Conservation (phyloP, 2,329 filamentous ascomycete genomes). For the Elsinoe necatrix region DNA sequence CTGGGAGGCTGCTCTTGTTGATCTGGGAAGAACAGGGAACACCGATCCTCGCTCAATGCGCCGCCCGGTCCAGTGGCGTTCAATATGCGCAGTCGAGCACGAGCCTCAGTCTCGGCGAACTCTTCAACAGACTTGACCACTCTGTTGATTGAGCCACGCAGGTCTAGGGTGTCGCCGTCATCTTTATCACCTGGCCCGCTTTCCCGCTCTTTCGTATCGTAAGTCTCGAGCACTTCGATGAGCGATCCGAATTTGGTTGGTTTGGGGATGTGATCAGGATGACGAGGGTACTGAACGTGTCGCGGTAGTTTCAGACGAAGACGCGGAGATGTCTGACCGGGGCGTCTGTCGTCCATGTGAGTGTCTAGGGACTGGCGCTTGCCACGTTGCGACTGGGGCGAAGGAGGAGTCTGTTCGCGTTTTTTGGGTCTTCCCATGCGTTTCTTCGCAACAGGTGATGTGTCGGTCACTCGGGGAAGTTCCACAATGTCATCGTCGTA, state of each 20-base stretch:
- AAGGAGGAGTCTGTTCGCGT: conserved; percentile 4
- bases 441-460: background rate
- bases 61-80: conserved; percentile 67
- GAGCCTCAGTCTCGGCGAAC: conserved; percentile 56
- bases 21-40: conserved; percentile 66
- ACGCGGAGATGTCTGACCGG: conserved; percentile 20
- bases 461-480: too few relatives aligned
- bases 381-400: background rate
- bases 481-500: conserved; percentile 2
- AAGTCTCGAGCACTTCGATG: conserved; percentile 27
- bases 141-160: conserved; percentile 40
- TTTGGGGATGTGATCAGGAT: conserved; percentile 26
- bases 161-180: conserved; percentile 29
- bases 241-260: conserved; percentile 25
- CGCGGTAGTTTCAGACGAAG: conserved; percentile 23
- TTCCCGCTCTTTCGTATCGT: conserved; percentile 29
- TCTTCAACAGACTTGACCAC: conserved; percentile 40
- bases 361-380: background rate
- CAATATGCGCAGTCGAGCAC: conserved; percentile 59
- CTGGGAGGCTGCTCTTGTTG: conserved; percentile 57
- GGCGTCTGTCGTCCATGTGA: background rate
- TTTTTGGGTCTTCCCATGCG: conserved; percentile 2
- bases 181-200: conserved; percentile 38
- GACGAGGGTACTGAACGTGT: conserved; percentile 23
- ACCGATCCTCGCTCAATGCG: conserved; percentile 60